Evolutionary conservation across 176 grass and related monocot genomes (phyloP), one percentile per base, ranked within the genome.

Genomic region (Coix lacrymajobi): DNA sequence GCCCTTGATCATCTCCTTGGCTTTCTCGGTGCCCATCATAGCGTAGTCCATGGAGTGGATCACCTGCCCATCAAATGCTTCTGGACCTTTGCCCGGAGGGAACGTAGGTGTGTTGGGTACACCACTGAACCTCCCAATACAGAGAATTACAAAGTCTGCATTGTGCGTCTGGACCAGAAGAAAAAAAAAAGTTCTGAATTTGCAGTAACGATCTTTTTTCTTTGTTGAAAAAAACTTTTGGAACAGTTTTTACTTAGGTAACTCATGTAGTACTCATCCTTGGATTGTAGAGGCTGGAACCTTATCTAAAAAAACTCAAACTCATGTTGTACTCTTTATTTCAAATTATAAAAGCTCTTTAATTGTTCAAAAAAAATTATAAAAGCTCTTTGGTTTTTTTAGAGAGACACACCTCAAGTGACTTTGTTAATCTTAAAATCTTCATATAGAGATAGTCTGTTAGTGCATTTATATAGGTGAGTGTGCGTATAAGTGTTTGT

Each of bases 21-120:
- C 62, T 57, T 86, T 76, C 15, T 64, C 36, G 29, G 79, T 88
- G 44, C 83, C 85, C 88, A 94, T 91, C 54, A 83, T 86, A 29
- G 85, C 73, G n/a, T 91, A 91, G 15, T 94, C 89, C 89, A 89
- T 87, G 43, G 89, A 89, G 68, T 94, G 86, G 4, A 91, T 63
- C 19, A 87, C 86, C 60, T 44, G 30, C 3, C 89, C 92, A 11
- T 75, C 76, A 37, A 91, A 91, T 41, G 51, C 81, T 48, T 91
- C 84, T 54, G 89, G 87, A 20, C 92, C 92, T 72, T 85, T 54
- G 38, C 74, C 69, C 13, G 20, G 5, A 11, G 87, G 80, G 22
- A 91, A 94, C 0, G 81, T 75, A n/a, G 92, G 89, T 71, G 85
- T 71, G 72, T 83, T 82, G 24, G 92, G 92, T 19, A 83, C 39